Conservation (phyloP, 176 grass and related monocot genomes). For the Zea mays region DNA sequence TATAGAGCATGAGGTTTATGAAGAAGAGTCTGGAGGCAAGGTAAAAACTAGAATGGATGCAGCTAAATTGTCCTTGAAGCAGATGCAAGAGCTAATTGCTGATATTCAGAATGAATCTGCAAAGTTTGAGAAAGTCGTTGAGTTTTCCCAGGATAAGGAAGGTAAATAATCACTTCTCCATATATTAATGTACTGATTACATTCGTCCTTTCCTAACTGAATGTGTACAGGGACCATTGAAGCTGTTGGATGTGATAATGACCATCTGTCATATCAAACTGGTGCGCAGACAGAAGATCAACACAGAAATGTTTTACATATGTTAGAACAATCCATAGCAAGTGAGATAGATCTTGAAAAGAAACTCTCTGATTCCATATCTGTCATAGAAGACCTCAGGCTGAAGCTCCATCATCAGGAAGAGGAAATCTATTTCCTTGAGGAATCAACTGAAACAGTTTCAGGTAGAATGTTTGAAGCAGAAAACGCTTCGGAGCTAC, state of each 20-base stretch:
- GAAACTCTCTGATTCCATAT: constrained; percentile 68
- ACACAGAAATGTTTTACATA: constrained; percentile 71
- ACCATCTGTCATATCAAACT: constrained; percentile 43
- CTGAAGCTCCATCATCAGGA: constrained; percentile 50
- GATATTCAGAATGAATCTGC: constrained; percentile 69
- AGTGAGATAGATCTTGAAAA: constrained; percentile 90
- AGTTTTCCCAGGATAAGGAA: constrained; percentile 44
- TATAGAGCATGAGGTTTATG: constrained; percentile 38
- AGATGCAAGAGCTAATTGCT: constrained; percentile 68
- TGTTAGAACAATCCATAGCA: constrained; percentile 85
- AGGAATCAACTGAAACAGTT: constrained; percentile 59
- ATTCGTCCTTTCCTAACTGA: constrained; percentile 39
- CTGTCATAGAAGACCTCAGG: constrained; percentile 61
- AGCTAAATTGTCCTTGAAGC: constrained; percentile 55
- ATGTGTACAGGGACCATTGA: constrained; percentile 50
- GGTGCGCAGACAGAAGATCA: constrained; percentile 54
- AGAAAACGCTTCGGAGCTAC: constrained; percentile 68
- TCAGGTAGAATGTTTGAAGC: constrained; percentile 56
- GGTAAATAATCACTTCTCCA: constrained; percentile 51
- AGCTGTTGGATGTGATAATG: constrained; percentile 47
- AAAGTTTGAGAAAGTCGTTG: constrained; percentile 61
- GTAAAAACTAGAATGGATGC: constrained; percentile 55
- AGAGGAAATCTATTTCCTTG: constrained; percentile 60
- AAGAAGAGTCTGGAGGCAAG: constrained; percentile 53
- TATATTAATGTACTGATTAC: neutral